These are phyloP conservation scores for Chaetoceros muelleri DNA, from an alignment of 108 stramenopile genomes.

Conservation along the genomic window DNA sequence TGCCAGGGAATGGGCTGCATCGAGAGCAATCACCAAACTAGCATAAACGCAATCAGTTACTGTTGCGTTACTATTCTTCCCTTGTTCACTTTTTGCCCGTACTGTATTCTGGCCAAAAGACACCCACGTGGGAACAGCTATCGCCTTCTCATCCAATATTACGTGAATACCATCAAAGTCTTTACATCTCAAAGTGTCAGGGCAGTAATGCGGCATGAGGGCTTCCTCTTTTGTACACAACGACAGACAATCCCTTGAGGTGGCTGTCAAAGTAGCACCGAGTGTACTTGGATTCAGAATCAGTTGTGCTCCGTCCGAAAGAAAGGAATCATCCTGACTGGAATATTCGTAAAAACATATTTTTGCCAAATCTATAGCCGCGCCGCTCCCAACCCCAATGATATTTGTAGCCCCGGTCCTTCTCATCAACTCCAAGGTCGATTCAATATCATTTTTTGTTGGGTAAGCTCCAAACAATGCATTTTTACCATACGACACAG, in stretches of 20 bases:
- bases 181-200: slow-evolving; percentile 28
- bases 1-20: not conserved
- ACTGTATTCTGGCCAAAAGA: slow-evolving; percentile 7
- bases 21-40: not conserved
- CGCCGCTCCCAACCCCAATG: slow-evolving; percentile 53
- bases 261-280: slow-evolving; percentile 38
- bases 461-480: slow-evolving; percentile 19
- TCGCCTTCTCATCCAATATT: slow-evolving; percentile 9
- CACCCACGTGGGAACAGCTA: slow-evolving; percentile 16
- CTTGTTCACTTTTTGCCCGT: slow-evolving; percentile 1
- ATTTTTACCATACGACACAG: not conserved
- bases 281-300: slow-evolving; percentile 49
- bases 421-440: slow-evolving; percentile 19
- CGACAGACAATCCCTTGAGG: slow-evolving; percentile 35
- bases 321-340: slow-evolving; percentile 7
- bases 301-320: slow-evolving; percentile 11
- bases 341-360: slow-evolving; percentile 10
- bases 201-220: slow-evolving; percentile 32
- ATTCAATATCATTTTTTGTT: slow-evolving; percentile 6
- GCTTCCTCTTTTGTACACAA: slow-evolving; percentile 56
- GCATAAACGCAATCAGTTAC: not conserved
- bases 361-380: slow-evolving; percentile 71
- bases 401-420: slow-evolving; percentile 31
- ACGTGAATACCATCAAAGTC: slow-evolving; percentile 11
- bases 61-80: not conserved